Base-by-base conservation (phyloP, 2,329 filamentous ascomycete genomes). In the Cryphonectria radicalis region DNA sequence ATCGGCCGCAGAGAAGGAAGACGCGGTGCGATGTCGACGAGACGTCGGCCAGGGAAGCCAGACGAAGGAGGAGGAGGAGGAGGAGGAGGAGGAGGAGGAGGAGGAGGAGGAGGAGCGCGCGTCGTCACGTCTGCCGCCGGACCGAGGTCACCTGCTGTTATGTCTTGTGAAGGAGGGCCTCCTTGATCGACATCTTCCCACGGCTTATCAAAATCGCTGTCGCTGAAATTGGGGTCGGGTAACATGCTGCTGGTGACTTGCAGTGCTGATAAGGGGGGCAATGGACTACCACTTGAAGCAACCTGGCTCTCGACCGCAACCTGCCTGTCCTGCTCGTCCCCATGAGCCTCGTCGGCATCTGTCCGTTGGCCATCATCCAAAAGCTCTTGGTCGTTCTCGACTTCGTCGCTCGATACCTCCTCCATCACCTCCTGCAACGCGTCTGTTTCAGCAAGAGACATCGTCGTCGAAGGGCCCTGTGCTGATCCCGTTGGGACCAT, bases 331-430 rank as follows among this genome's bases (percentile, higher is more conserved):
- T 59, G 62, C 25, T 67, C 14, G 5, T 67, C 40, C 17, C 62
- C 59, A 11, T 28, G 63, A 5, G 57, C 59, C 22, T 37, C 63
- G 35, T 60, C 60, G 4, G 60, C 57, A 11, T 60, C 70, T 14
- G 59, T 57, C 19, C 8, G n/a, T n/a, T 63, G 7, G 14, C 64
- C 57, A 14, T 40, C 68, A 14, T 40, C 68, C 13, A 67, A 22
- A 0, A 42, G 19, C 28, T 67, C 35, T n/a, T 69, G 57, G 35
- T 68, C 68, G 13, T 37, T 55, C 1, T 65, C 68, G 32, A 35
- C 42, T 25, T 67, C 70, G 4, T 67, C 70, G 11, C 62, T 32
- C 1, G 70, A 72, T 6, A 68, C 10, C 8, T 65, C 50, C 3
- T 65, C 50, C 3, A 60, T n/a, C 13, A 25, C 42, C 13, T 67